phyloP scores from a whole-genome alignment of 768 basidiomycete genomes.

The Strobilomyces confusus region DNA sequence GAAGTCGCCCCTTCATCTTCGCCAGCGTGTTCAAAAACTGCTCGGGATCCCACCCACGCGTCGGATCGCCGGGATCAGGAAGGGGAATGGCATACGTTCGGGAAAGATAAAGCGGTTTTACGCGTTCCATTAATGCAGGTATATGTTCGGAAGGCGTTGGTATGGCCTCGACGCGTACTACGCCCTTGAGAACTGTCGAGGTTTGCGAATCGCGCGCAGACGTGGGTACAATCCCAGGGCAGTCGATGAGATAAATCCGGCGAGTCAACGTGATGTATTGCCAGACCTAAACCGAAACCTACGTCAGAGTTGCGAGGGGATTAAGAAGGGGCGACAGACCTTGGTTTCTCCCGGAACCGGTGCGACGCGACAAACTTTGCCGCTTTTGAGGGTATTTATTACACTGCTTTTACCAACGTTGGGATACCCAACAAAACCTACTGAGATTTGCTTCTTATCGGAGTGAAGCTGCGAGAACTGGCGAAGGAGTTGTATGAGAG shows the following conservation, averaged over 20 bases:
- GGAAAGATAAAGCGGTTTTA: conserved; percentile 90
- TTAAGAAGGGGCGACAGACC: conserved; percentile 25
- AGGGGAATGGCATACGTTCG: conserved; percentile 75
- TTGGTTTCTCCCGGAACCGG: conserved; percentile 99
- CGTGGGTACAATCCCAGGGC: conserved; percentile 95
- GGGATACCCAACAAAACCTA: conserved; percentile 97
- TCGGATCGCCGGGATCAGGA: conserved; percentile 51
- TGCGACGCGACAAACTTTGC: conserved; percentile 95
- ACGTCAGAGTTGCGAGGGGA: neutral
- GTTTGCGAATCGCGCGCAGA: conserved; percentile 89
- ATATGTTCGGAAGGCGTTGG: conserved; percentile 92
- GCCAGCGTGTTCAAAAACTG: conserved; percentile 82
- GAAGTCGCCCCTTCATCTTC: conserved; percentile 83
- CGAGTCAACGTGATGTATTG: conserved; percentile 98
- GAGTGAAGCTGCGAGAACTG: conserved; percentile 97
- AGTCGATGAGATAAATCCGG: conserved; percentile 98
- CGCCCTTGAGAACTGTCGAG: conserved; percentile 91
- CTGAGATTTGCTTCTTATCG: conserved; percentile 99
- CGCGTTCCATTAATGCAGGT: conserved; percentile 78
- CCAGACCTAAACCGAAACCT: conserved; percentile 61
- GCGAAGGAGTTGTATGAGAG: conserved; percentile 92
- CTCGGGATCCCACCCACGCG: conserved; percentile 64
- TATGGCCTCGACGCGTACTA: conserved; percentile 92
- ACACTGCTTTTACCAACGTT: conserved; percentile 97
- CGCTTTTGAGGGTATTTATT: conserved; percentile 97